Evolutionary conservation across 2,329 filamentous ascomycete genomes (phyloP).

Genomic region (Alternaria angustiovoidea): DNA sequence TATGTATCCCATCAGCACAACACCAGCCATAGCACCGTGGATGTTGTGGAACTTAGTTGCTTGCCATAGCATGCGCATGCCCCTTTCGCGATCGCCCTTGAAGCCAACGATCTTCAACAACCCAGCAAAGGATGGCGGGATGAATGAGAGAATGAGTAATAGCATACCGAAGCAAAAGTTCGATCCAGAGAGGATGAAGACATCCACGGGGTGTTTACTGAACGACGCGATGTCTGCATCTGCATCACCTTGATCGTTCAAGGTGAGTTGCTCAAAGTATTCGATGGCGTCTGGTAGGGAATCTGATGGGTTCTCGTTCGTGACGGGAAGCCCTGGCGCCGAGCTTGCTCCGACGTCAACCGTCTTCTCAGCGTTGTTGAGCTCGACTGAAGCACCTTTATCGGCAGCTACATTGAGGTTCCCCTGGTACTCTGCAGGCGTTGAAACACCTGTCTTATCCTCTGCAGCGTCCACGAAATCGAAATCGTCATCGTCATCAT

Average conservation of each 20-base stretch:
- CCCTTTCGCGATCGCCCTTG: constrained; percentile 83
- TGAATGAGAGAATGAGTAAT: constrained; percentile 86
- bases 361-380: constrained; percentile 36
- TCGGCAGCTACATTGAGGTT: constrained; percentile 47
- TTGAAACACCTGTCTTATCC: constrained; percentile 54
- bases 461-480: constrained; percentile 68
- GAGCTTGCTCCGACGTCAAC: constrained; percentile 37
- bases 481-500: constrained; percentile 45
- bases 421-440: constrained; percentile 58
- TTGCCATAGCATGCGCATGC: constrained; percentile 88
- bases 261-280: constrained; percentile 43
- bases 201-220: constrained; percentile 74
- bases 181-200: constrained; percentile 87
- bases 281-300: constrained; percentile 36
- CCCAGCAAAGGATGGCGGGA: constrained; percentile 88
- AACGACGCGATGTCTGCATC: constrained; percentile 71
- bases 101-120: constrained; percentile 91
- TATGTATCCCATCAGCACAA: constrained; percentile 85
- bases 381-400: constrained; percentile 31
- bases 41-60: constrained; percentile 85
- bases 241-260: constrained; percentile 46
- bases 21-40: constrained; percentile 87
- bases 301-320: constrained; percentile 24
- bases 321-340: constrained; percentile 32
- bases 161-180: constrained; percentile 91